Conservation (phyloP, 768 basidiomycete species). For the Boletus eberwhitei region DNA sequence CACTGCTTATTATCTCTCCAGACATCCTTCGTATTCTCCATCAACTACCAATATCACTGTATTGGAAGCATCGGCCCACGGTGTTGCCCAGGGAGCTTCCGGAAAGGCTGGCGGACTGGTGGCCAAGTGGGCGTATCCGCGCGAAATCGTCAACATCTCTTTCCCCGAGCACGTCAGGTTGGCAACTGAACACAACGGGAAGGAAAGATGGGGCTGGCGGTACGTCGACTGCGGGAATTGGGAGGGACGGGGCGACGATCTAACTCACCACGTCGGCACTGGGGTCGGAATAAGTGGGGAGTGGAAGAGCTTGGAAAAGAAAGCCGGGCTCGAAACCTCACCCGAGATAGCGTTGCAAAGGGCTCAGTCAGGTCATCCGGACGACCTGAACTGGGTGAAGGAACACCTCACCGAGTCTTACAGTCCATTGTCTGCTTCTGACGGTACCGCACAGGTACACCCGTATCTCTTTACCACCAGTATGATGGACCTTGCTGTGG, state of each 20-base stretch:
- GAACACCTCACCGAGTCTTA: slow-evolving; percentile 60
- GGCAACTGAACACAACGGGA: slow-evolving; percentile 65
- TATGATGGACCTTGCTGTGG: slow-evolving; percentile 63
- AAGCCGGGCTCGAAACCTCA: slow-evolving; percentile 38
- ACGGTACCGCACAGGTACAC: slow-evolving; percentile 72
- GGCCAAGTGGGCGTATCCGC: slow-evolving; percentile 81
- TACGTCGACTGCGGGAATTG: slow-evolving; percentile 70
- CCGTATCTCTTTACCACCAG: slow-evolving; percentile 70
- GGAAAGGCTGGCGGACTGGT: slow-evolving; percentile 86
- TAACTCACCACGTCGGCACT: slow-evolving; percentile 12
- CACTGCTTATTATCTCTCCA: slow-evolving; percentile 75
- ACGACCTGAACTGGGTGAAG: slow-evolving; percentile 52
- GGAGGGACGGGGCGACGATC: slow-evolving; percentile 57
- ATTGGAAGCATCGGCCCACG: slow-evolving; percentile 65
- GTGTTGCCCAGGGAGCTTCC: slow-evolving; percentile 74
- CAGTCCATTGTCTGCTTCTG: slow-evolving; percentile 48
- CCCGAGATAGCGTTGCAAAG: slow-evolving; percentile 10
- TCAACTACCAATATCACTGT: slow-evolving; percentile 50
- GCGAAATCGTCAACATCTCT: slow-evolving; percentile 65
- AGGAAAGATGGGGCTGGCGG: slow-evolving; percentile 80
- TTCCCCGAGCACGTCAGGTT: slow-evolving; percentile 66
- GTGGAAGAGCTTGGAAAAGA: slow-evolving; percentile 55
- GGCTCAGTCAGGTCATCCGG: slow-evolving; percentile 40
- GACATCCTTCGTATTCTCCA: slow-evolving; percentile 47
- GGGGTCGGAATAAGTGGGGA: slow-evolving; percentile 31